Evolutionary conservation across 257 asterid species (phyloP).

Genomic region (Osmanthus fragrans): DNA sequence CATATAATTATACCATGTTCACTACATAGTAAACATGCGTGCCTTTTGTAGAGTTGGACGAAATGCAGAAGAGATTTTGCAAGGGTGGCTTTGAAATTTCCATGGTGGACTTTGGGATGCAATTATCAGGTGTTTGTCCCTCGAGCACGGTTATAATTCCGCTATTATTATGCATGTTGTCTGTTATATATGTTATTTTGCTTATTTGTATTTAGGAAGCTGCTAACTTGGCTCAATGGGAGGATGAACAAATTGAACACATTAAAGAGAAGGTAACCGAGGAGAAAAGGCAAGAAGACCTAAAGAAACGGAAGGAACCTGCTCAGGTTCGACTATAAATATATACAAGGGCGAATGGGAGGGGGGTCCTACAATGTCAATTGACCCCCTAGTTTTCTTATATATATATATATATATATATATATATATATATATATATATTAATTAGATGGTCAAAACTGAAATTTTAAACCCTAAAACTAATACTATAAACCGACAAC

Average conservation of each 20-base stretch:
- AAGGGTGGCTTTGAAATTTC: conserved; percentile 90
- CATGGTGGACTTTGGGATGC: conserved; percentile 98
- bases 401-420: no score
- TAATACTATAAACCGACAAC: no score
- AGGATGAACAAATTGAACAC: conserved; percentile 92
- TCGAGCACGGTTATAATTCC: neutral
- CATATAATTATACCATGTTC: conserved; percentile 3
- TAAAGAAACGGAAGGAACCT: conserved; percentile 87
- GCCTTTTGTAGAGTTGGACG: conserved; percentile 68
- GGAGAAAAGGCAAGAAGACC: conserved; percentile 80
- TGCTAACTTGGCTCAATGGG: conserved; percentile 91
- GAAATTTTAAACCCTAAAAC: no score
- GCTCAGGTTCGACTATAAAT: conserved; percentile 57
- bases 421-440: no score
- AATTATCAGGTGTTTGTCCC: conserved; percentile 57
- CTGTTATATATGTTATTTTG: neutral
- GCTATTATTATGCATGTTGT: conserved; percentile 2
- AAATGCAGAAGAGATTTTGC: conserved; percentile 76
- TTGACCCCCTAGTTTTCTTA: no score
- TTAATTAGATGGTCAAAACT: no score
- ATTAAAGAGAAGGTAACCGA: conserved; percentile 82
- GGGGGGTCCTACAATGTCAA: no score
- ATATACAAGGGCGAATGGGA: neutral
- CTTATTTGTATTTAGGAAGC: conserved; percentile 55
- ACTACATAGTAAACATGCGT: conserved; percentile 12